A percentile compares a stretch with the other conserved stretches of the same genome.
phyloP scores from a whole-genome alignment of 768 basidiomycete species.

The Suillus placidus region DNA sequence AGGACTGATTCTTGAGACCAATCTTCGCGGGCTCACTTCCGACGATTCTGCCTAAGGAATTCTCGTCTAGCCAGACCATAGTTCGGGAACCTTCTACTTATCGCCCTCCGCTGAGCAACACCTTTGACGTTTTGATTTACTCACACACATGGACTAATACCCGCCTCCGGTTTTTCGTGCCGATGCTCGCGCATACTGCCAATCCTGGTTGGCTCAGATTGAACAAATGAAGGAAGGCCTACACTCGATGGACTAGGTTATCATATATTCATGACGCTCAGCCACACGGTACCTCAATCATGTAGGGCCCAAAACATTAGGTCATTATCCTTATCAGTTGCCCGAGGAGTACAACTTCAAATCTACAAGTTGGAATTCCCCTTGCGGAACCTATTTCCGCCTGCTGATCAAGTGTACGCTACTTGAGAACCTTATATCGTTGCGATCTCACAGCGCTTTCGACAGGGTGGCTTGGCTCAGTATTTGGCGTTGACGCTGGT shows the following conservation, averaged over 20 bases:
- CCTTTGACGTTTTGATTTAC: not conserved
- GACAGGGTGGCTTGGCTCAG: not conserved
- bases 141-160: not conserved
- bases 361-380: not conserved
- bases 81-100: not conserved
- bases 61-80: not conserved
- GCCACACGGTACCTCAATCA: not conserved
- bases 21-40: not conserved
- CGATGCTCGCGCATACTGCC: not conserved
- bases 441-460: not conserved
- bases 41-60: not conserved
- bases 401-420: not conserved
- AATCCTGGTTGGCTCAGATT: not conserved
- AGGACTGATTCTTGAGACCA: not conserved
- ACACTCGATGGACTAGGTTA: not conserved
- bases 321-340: not conserved
- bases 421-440: not conserved
- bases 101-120: not conserved
- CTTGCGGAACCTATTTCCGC: not conserved
- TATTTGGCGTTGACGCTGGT: not conserved
- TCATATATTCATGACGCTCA: not conserved
- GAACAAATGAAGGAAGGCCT: not conserved
- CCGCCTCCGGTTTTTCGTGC: not conserved
- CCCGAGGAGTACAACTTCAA: slow-evolving; percentile 4
- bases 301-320: not conserved